Conservation (phyloP, 2,329 filamentous ascomycete species). For the Colletotrichum sp. region DNA sequence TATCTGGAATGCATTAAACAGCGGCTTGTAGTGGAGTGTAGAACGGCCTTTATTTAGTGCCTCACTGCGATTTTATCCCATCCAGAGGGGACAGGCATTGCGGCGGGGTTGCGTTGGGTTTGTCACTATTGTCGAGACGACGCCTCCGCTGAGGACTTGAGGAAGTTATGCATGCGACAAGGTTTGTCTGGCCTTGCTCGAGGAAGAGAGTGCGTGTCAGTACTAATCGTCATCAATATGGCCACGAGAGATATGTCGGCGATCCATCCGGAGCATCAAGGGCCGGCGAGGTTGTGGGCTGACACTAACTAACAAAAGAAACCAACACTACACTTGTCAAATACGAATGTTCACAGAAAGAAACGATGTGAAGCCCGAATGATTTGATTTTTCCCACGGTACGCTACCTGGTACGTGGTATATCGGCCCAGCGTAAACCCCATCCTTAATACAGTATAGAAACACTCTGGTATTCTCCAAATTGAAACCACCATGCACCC, state of each 20-base stretch:
- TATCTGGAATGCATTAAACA: neutral
- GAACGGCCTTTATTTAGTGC: neutral
- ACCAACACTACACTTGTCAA: neutral
- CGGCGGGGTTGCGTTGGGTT: neutral
- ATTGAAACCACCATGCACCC: neutral
- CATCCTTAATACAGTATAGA: neutral
- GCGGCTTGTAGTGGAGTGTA: neutral
- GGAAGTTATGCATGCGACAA: neutral
- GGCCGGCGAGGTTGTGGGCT: neutral
- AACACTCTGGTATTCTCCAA: constrained; percentile 15
- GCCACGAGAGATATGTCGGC: neutral
- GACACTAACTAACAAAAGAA: fast-evolving
- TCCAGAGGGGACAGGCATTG: neutral
- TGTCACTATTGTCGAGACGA: neutral
- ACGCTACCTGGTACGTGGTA: constrained; percentile 11
- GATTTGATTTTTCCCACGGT: constrained; percentile 11
- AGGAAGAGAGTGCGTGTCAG: neutral
- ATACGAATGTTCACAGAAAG: neutral
- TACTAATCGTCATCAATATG: neutral
- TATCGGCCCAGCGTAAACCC: neutral
- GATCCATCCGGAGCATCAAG: neutral
- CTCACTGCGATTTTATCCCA: neutral
- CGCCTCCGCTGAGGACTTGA: neutral
- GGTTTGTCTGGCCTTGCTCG: neutral
- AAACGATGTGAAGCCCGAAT: neutral